phyloP scores from a whole-genome alignment of 163 green algal genomes.

The Scenedesmus sp. region DNA sequence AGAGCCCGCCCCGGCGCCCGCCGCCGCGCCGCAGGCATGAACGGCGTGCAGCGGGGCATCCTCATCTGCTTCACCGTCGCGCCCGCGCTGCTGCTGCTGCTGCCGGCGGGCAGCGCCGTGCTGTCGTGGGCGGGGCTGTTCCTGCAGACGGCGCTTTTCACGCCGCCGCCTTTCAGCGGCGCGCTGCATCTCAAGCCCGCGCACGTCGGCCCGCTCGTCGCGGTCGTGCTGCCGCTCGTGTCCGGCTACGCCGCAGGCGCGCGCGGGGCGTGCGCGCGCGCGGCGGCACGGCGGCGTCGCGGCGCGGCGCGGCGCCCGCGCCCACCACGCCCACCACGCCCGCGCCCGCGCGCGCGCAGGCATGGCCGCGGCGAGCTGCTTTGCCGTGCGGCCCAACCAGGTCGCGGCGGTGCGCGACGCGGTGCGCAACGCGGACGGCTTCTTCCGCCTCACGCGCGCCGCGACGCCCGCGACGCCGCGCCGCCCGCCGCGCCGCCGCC shows the following conservation, averaged over 20 bases:
- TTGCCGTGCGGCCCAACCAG: conserved; percentile 10
- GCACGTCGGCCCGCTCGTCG: background rate
- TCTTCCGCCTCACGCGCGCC: conserved; percentile 13
- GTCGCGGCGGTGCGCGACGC: conserved; percentile 16
- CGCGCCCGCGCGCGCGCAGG: background rate
- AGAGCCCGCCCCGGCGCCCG: background rate
- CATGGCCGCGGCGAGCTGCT: background rate
- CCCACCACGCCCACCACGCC: no score
- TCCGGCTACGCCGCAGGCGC: conserved; percentile 28
- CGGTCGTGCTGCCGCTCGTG: conserved; percentile 19
- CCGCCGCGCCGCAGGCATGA: conserved; percentile 19
- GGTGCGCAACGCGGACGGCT: conserved; percentile 26
- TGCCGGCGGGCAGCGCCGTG: conserved; percentile 9
- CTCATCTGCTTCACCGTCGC: conserved; percentile 40
- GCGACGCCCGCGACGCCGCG: background rate
- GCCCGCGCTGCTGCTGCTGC: conserved; percentile 38
- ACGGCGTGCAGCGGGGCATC: conserved; percentile 21
- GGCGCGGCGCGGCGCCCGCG: no score
- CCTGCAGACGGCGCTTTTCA: conserved; percentile 25
- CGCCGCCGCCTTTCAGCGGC: background rate
- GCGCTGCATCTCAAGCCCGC: background rate
- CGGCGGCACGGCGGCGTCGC: no score
- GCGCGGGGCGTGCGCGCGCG: background rate
- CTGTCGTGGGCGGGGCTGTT: conserved; percentile 20
- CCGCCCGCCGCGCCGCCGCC: background rate